Base-by-base conservation (phyloP, 495 filamentous ascomycete genomes). In the Penicillium argentinense region DNA sequence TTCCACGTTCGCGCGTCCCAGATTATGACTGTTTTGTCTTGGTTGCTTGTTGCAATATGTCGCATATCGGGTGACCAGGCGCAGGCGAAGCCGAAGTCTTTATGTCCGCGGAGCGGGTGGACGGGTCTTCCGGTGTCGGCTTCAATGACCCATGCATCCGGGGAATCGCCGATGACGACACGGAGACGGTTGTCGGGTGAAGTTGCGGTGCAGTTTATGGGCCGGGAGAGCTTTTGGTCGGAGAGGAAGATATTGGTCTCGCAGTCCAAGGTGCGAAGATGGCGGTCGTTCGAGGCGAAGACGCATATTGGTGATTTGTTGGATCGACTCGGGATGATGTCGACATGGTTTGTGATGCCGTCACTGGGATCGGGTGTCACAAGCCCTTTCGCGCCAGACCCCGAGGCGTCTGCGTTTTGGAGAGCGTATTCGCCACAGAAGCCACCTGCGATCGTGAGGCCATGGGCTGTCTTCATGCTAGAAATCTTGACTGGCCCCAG, bases 31-130 rank as follows among this genome's bases (percentile, higher is more conserved):
- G 80, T 81, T 64, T 79, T 85, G 73, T 97, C 92, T 63, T 97
- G 91, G 51, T 90, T 92, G 37, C 86, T 89, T 3, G 92, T 96
- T 9, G 92, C 92, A 43, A 96, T 82, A 37, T 87, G 88, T 62
- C 83, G 83, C 45, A 91, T 91, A 65, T 96, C 88, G 16, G 88
- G 85, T 4, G 89, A 84, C 92, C 92, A 97, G 53, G 86, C 91
- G 54, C 87, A 92, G 3, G 91, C 88, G 51, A 97, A 97, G 37
- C 86, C 89, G 54, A 77, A 91, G 62, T 96, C 91, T 17, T 73
- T 76, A 59, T 97, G 92, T 3, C 84, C 84, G 3, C 68, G 64
- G 3, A 96, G 76, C 1, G 69, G 71, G 34, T 78, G 72, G 9
- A 86, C 67, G 0, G 66, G 66, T 39, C 71, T 62, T 5, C 85